Percentiles rank a stretch among this genome's conserved stretches.
Evolutionary conservation across 805 yeast genomes (phyloP).

Genomic region (Suhomyces xylopsoci): DNA sequence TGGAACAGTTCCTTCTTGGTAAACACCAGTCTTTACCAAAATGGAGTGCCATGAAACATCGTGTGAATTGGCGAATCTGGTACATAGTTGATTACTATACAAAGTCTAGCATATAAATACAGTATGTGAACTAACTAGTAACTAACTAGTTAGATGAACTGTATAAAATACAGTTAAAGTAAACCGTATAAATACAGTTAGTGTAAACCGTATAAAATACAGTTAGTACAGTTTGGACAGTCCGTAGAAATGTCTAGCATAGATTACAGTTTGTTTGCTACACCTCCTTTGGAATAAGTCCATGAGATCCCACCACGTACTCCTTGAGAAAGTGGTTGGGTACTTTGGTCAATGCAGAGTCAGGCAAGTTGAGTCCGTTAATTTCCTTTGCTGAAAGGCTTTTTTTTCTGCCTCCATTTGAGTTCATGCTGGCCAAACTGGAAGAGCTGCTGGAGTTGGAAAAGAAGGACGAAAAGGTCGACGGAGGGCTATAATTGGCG

Average conservation of each 20-base stretch:
- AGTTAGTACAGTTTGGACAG: too few species aligned
- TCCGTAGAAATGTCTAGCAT: too few species aligned
- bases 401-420: constrained; percentile 9
- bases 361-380: constrained; percentile 19
- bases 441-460: constrained; percentile 13
- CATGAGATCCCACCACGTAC: constrained; percentile 34
- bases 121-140: too few species aligned
- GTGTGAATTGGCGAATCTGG: constrained; percentile 79
- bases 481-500: background rate
- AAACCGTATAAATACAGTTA: too few species aligned
- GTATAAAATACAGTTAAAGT: too few species aligned
- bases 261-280: too few species aligned
- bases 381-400: constrained; percentile 16
- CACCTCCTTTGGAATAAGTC: constrained; percentile 30
- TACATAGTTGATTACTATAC: background rate
- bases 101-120: background rate
- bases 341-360: constrained; percentile 23
- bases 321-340: constrained; percentile 35
- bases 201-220: too few species aligned
- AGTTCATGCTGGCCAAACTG: constrained; percentile 17
- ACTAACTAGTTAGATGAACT: too few species aligned
- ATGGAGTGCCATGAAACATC: constrained; percentile 84
- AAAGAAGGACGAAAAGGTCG: constrained; percentile 4
- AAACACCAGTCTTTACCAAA: constrained; percentile 83
- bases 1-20: constrained; percentile 75